Evolutionary conservation across 2,329 filamentous ascomycete genomes (phyloP), one percentile per base, ranked within the genome.

Genomic region (Aspergillus transmontanensis): DNA sequence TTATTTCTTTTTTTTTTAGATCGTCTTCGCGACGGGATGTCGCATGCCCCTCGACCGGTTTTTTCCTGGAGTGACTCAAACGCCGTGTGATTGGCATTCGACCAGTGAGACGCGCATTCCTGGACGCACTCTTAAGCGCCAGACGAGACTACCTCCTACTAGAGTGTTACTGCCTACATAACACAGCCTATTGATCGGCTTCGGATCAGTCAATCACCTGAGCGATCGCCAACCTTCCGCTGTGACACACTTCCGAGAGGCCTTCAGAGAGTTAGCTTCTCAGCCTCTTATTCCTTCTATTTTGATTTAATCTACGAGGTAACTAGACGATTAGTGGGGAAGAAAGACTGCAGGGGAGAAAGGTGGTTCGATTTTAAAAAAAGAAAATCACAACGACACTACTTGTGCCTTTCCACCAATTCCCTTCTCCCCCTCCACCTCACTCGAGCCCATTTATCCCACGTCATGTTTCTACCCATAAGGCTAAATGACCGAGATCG

Each of bases 391-490:
- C 57, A 21, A 65, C 62, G 28, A 60, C 51, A 45, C 34, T 28
- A 32, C 51, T 50, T 55, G 39, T 63, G 62, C 62, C 65, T 62
- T 57, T 68, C 62, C 26, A 53, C 50, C 16, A 53, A 32, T 66
- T 60, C 62, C 62, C 59, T 57, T 59, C 63, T 61, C 48, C 67
- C 71, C 69, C 68, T 64, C 65, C 59, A 66, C 68, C 69, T 70
- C 65, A 64, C 67, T 68, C 67, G 61, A 64, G 51, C 65, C 66
- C 67, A 64, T 63, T 59, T 62, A 71, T 62, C 62, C 66, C 66
- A 65, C 66, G 69, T 69, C 73, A 78, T 79, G 77, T 75, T 76
- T 68, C 73, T 76, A 59, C 76, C 75, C 59, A 66, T 77, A 59
- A 77, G 74, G 74, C 71, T 73, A 68, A 71, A 73, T 72, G 75